A percentile compares a stretch with the other conserved stretches of the same genome.
Evolutionary conservation across 305 asterid genomes (phyloP).

Genomic region (Salvia sclarea): DNA sequence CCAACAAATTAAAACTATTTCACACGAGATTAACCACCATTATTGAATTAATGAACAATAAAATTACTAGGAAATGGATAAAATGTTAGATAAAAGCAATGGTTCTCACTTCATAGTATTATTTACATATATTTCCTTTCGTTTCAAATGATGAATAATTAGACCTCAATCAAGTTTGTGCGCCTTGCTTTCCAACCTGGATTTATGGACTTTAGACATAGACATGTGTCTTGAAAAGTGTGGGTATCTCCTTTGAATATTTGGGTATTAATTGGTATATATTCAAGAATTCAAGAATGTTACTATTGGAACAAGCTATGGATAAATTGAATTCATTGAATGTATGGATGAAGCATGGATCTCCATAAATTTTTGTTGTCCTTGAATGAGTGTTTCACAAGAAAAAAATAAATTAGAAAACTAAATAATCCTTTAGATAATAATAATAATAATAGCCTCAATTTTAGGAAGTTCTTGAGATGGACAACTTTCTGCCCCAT

Average conservation of each 20-base stretch:
- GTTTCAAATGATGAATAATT: constrained; percentile 1
- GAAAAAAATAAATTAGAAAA: too few relatives aligned
- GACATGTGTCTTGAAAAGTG: constrained; percentile 29
- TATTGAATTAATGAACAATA: background rate
- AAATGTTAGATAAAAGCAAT: background rate
- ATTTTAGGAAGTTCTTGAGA: background rate
- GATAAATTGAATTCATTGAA: constrained; percentile 38
- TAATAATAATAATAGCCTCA: background rate
- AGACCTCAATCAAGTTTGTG: background rate
- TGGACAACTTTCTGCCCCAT: background rate
- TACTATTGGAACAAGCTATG: too few relatives aligned
- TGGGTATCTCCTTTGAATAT: too few relatives aligned
- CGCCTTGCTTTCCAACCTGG: constrained; percentile 35
- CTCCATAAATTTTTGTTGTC: constrained; percentile 36
- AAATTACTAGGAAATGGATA: background rate
- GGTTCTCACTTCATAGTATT: background rate
- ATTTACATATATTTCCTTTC: background rate
- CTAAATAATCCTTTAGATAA: too few relatives aligned
- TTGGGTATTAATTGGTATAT: too few relatives aligned
- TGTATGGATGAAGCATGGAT: constrained; percentile 36
- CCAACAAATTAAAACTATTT: background rate
- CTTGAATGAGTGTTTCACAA: constrained; percentile 16
- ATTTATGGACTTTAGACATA: constrained; percentile 28
- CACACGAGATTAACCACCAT: background rate
- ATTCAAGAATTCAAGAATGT: too few relatives aligned